phyloP scores from a whole-genome alignment of 306 rosid genomes.

The Gleditsia sinensis region DNA sequence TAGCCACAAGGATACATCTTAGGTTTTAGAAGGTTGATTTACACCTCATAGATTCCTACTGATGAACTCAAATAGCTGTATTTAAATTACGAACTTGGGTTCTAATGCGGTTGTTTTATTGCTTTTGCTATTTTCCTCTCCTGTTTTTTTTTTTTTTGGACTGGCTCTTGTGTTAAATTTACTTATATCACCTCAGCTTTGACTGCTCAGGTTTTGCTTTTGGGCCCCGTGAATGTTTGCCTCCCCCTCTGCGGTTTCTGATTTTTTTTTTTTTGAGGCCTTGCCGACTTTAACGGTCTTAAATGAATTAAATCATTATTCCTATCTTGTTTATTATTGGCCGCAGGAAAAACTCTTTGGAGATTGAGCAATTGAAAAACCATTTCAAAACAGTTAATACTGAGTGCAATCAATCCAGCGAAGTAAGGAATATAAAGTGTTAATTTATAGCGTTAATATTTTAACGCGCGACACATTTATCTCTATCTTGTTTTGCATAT shows the following conservation, averaged over 20 bases:
- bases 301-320: slow-evolving; percentile 8
- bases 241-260: not conserved
- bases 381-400: slow-evolving; percentile 26
- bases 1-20: not conserved
- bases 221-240: not conserved
- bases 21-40: not conserved
- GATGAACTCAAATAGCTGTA: not conserved
- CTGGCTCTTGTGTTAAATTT: too few relatives aligned
- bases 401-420: slow-evolving; percentile 39
- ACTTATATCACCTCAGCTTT: not conserved
- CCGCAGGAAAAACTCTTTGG: slow-evolving; percentile 45
- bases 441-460: slow-evolving; percentile 21
- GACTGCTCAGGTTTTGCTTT: slow-evolving; percentile 5
- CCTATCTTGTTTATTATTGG: slow-evolving; percentile 25
- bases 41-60: not conserved
- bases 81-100: not conserved
- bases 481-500: slow-evolving; percentile 26
- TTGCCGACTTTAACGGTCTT: not conserved
- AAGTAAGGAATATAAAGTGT: slow-evolving; percentile 46
- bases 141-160: too few relatives aligned
- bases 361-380: slow-evolving; percentile 37
- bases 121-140: not conserved
- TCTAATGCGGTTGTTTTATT: not conserved
- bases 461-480: slow-evolving; percentile 3
- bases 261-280: not conserved